These are phyloP conservation scores for Malassezia restricta DNA, from an alignment of 1,284 basidiomycete genomes.

Conservation along the genomic window DNA sequence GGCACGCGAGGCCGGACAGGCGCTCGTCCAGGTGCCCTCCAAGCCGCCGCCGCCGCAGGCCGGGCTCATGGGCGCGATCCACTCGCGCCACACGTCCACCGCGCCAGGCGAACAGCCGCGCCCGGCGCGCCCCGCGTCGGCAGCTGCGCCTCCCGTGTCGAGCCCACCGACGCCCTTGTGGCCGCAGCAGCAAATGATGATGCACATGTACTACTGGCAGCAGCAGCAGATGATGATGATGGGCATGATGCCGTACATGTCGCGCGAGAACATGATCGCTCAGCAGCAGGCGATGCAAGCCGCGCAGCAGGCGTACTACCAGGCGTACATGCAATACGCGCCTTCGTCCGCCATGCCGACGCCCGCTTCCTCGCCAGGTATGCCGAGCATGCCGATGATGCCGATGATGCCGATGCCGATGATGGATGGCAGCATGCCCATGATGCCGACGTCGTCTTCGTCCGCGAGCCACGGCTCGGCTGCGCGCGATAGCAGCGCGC, in stretches of 20 bases:
- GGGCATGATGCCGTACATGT: conserved; percentile 33
- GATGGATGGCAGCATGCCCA: neutral
- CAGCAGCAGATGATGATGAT: conserved; percentile 48
- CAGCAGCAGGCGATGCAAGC: conserved; percentile 41
- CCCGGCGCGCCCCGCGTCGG: neutral
- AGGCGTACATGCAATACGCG: conserved; percentile 16
- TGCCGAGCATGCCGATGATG: neutral
- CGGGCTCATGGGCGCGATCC: conserved; percentile 87
- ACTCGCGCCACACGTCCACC: conserved; percentile 70
- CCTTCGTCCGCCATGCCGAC: neutral
- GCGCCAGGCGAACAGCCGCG: conserved; percentile 66
- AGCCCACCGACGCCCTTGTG: neutral
- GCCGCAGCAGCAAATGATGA: conserved; percentile 47
- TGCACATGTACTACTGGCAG: conserved; percentile 21
- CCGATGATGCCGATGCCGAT: neutral
- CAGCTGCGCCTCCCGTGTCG: neutral
- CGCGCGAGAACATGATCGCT: conserved; percentile 25
- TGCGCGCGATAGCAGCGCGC: neutral
- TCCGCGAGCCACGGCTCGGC: neutral
- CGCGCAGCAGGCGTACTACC: conserved; percentile 42
- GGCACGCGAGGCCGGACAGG: conserved; percentile 75
- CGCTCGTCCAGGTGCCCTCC: conserved; percentile 80
- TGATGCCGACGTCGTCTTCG: neutral
- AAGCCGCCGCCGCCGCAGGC: conserved; percentile 91
- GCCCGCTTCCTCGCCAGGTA: neutral